Evolutionary conservation across 2,329 filamentous ascomycete species (phyloP), one percentile per base, ranked within the genome.

Genomic region (Trichoderma koningiopsis): DNA sequence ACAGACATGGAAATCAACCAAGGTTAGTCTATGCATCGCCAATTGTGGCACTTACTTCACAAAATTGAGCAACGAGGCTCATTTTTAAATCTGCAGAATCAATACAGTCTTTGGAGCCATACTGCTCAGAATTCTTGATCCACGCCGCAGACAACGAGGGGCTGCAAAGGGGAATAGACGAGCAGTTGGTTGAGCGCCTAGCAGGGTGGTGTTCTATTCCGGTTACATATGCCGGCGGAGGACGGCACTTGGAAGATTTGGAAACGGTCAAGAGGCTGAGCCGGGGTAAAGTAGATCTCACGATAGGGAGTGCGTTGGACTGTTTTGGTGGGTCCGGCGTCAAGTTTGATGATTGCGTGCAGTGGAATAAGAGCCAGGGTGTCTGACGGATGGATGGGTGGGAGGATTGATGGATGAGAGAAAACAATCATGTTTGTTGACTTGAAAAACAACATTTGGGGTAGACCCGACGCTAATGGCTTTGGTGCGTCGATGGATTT

Each of bases 141-240:
- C 96, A 99, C 79, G 96, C 96, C 19, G 96, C 96, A 53, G 96
- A 99, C 79, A 96, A 97, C 72, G 96, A 99, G 81, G 96, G 96
- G 14, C 84, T 98, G 55, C 96, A 98, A 79, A 87, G 89, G 75
- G 96, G 96, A 58, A 92, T 99, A 72, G 96, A 99, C 75, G 91
- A 96, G 78, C 86, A 91, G 73, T 86, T 99, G 14, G 93, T 99
- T 10, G 81, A 85, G 73, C 88, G 85, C 73, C 83, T 99, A 63
- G 89, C 93, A 1, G 83, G 90, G 73, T 98, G 96, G 94, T 97
- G 93, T 78, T 89, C 84, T 49, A 95, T 97, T 74, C 96, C 96
- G 2, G 92, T 98, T 19, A 99, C 96, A 1, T 99, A 99, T 82
- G 96, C 96, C 6, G 96, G 96, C 29, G 96, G 96, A n/a, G 96